Evolutionary conservation across 805 yeast genomes (phyloP), one percentile per base, ranked within the genome.

Genomic region (Nakazawaea pomicola): DNA sequence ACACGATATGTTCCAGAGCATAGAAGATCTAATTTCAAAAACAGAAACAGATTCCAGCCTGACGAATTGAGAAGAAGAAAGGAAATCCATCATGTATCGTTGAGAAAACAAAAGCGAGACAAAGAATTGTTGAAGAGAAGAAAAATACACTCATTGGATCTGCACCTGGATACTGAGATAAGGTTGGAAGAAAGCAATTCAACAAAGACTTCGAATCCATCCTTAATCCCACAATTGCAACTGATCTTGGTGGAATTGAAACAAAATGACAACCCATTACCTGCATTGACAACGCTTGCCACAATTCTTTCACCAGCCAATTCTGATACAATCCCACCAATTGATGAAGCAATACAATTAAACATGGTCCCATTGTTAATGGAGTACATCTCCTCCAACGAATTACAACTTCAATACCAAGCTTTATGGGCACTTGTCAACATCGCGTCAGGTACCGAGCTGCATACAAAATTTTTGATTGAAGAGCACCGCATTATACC

Each of bases 51-150:
- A 21, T 42, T 42, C 19, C 38, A 12, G 20, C 41, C 41, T 4
- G 45, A 42, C 6, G 45, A 42, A 18, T 29, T 42, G 17, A 27
- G 45, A 20, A 34, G 38, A n/a, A 24, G 45, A 7, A 25, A 38
- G 10, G 41, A 42, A 17, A 23, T 4, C 3, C 38, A 36, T 16
- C 41, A 28, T 18, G 23, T 42, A 6, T 28, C 38, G 14, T 29
- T 42, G 15, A 25, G 45, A 21, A 42, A 42, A 18, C 45, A 36
- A 36, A 42, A 37, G 20, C 15, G 41, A 17, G 45, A 42, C 19
- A 38, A 42, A 17, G 38, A 37, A 21, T 42, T 42, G 28, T 16
- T 37, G 38, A 42, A 42, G 29, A 31, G 41, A 27, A n/a, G 45
- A 17, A 42, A 33, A 32, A 29, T 42, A 9, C 40, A 29, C 15